A percentile compares a stretch with the other conserved stretches of the same genome.
phyloP scores from a whole-genome alignment of 768 basidiomycete genomes.

The Phlebiopsis flavidoalba region DNA sequence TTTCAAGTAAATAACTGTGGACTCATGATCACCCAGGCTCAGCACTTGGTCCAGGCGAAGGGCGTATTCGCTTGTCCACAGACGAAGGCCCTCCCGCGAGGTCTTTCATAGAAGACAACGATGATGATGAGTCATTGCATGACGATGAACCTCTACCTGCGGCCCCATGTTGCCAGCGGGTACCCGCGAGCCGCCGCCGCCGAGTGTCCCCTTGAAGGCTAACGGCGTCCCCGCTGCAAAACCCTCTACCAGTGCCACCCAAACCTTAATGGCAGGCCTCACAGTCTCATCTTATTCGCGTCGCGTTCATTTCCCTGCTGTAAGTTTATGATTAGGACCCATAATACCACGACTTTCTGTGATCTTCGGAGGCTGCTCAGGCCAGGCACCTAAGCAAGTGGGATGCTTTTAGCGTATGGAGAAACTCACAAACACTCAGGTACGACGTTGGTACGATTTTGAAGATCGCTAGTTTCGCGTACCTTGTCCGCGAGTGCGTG shows the following conservation, averaged over 20 bases:
- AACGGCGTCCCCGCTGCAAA: background rate
- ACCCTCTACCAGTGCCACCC: background rate
- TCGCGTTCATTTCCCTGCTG: background rate
- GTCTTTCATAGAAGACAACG: conserved; percentile 57
- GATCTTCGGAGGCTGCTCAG: background rate
- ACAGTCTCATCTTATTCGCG: background rate
- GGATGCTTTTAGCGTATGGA: background rate
- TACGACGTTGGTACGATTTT: background rate
- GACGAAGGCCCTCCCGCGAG: conserved; percentile 71
- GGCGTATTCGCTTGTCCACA: conserved; percentile 59
- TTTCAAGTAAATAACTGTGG: background rate
- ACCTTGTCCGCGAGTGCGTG: background rate
- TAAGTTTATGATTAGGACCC: background rate
- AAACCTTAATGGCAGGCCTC: background rate
- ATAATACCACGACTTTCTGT: background rate
- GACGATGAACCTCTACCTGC: conserved; percentile 21
- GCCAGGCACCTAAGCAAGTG: background rate
- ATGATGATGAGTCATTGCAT: conserved; percentile 40
- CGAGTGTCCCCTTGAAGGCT: background rate
- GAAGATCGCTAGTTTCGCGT: background rate
- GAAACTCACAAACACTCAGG: background rate
- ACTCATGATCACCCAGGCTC: conserved; percentile 34
- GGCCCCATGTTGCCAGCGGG: background rate
- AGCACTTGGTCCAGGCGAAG: conserved; percentile 53
- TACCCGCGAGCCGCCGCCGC: background rate